A percentile compares a stretch with the other conserved stretches of the same genome.
Evolutionary conservation across 805 yeast species (phyloP).

Genomic region (Peterozyma xylosa): DNA sequence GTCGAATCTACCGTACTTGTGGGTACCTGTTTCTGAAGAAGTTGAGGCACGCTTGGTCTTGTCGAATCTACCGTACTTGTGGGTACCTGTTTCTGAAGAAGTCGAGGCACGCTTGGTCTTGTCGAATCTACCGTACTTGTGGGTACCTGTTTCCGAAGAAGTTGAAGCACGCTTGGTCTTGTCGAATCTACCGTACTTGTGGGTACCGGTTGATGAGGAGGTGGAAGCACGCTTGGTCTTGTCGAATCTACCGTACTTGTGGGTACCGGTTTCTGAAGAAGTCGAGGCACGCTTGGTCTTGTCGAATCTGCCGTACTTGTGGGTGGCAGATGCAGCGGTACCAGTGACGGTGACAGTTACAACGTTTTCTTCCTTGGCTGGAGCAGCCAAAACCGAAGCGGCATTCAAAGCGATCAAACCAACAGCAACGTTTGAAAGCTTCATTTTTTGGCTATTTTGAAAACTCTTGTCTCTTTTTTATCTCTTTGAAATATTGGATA

Average conservation of each 20-base stretch:
- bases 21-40: conserved; percentile 29
- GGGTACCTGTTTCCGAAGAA: conserved; percentile 30
- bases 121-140: conserved; percentile 41
- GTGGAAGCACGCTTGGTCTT: conserved; percentile 26
- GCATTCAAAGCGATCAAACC: conserved; percentile 7
- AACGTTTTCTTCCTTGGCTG: neutral
- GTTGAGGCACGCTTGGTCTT: conserved; percentile 27
- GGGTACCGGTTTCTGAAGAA: conserved; percentile 38
- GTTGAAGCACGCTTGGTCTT: conserved; percentile 27
- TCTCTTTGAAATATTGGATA: too few species aligned
- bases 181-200: conserved; percentile 50
- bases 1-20: conserved; percentile 41
- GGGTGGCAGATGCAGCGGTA: conserved; percentile 40
- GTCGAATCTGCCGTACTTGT: conserved; percentile 50
- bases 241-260: conserved; percentile 50
- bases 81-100: conserved; percentile 37
- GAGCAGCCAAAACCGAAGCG: conserved; percentile 2
- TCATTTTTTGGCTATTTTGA: conserved; percentile 3
- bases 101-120: conserved; percentile 29
- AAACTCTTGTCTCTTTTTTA: neutral
- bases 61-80: conserved; percentile 50
- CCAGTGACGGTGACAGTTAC: conserved; percentile 24
- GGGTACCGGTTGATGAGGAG: conserved; percentile 37
- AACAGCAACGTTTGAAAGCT: conserved; percentile 3
- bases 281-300: conserved; percentile 27